Conservation (phyloP, 1,284 basidiomycete species). For the Sporisorium graminicola region DNA sequence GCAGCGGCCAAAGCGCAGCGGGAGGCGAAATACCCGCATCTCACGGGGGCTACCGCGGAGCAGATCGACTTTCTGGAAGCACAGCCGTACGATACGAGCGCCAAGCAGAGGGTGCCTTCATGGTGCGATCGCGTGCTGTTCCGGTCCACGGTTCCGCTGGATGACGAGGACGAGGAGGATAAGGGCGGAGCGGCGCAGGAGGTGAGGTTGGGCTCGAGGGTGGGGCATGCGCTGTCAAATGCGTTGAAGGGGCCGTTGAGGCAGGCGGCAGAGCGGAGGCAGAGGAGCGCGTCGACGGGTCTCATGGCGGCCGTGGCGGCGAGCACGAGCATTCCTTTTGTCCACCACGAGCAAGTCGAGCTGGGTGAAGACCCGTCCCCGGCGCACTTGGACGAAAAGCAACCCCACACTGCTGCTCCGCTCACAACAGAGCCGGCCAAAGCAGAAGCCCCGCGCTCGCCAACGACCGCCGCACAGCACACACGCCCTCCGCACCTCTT, state of each 20-base stretch:
- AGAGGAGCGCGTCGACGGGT: slow-evolving; percentile 29
- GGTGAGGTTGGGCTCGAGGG: slow-evolving; percentile 27
- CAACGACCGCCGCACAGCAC: slow-evolving; percentile 21
- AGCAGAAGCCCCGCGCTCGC: slow-evolving; percentile 8
- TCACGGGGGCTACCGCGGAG: slow-evolving; percentile 44
- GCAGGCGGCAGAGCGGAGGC: slow-evolving; percentile 44
- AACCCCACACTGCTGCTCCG: background rate
- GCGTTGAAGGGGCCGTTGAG: slow-evolving; percentile 36
- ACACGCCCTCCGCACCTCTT: slow-evolving; percentile 35
- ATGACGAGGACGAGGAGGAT: slow-evolving; percentile 16
- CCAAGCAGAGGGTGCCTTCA: slow-evolving; percentile 73
- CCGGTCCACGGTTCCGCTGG: slow-evolving; percentile 57
- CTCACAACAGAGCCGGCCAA: slow-evolving; percentile 1
- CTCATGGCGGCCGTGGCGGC: slow-evolving; percentile 29
- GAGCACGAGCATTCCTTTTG: slow-evolving; percentile 31
- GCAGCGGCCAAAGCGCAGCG: slow-evolving; percentile 33
- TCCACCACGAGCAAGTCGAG: slow-evolving; percentile 13
- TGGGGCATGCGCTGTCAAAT: slow-evolving; percentile 45
- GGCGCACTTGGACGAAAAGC: background rate
- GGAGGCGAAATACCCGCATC: slow-evolving; percentile 44
- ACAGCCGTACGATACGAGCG: slow-evolving; percentile 72
- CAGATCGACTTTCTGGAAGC: slow-evolving; percentile 53
- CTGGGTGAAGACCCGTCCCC: slow-evolving; percentile 7
- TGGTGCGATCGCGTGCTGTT: slow-evolving; percentile 71
- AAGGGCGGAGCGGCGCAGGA: slow-evolving; percentile 10